Evolutionary conservation across 176 grass and related monocot species (phyloP), one percentile per base, ranked within the genome.

Genomic region (Oryza glumipatula): DNA sequence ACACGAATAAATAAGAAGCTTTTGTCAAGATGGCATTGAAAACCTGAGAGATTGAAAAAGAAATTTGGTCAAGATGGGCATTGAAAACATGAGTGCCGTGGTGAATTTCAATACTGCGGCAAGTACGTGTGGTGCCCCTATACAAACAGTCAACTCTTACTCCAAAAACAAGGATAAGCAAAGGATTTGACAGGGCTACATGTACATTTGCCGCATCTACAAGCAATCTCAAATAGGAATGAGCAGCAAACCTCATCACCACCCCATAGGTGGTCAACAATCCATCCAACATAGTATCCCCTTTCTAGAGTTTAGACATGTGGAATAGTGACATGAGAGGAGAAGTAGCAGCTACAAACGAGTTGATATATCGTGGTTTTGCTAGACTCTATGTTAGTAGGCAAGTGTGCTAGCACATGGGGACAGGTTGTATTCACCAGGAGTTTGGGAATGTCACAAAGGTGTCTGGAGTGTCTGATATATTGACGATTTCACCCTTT

Each of bases 211-310:
- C 76, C 82, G 64, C 70, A 80, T 84, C 82, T 68, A 76, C 70
- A 85, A 85, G 64, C 71, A 76, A 85, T 70, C 82, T 80, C 76
- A 69, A 85, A 76, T 81, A 51, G 82, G 70, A 85, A 80, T 32
- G 83, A 33, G 70, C 81, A 84, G 82, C 39, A 22, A 43, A 64
- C 76, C 76, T 75, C 82, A 48, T 67, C 14, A 26, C 38, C 69
- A 5, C 46, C 65, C 28, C 48, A 64, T 39, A 64, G 41, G 30
- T 32, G 77, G 30, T 38, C 26, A 73, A 17, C 30, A 52, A 41
- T 41, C 38, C 38, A 39, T 32, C 30, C 30, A 32, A 32, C 30
- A 32, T 32, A 39, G 38, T 70, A 67, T 51, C 65, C 65, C 61
- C 70, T 85, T 70, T 58, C 7, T 58, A 21, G 54, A 58, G 54